These are phyloP conservation scores for Tephrocybe sp. DNA, from an alignment of 768 basidiomycete species.

Conservation along the genomic window DNA sequence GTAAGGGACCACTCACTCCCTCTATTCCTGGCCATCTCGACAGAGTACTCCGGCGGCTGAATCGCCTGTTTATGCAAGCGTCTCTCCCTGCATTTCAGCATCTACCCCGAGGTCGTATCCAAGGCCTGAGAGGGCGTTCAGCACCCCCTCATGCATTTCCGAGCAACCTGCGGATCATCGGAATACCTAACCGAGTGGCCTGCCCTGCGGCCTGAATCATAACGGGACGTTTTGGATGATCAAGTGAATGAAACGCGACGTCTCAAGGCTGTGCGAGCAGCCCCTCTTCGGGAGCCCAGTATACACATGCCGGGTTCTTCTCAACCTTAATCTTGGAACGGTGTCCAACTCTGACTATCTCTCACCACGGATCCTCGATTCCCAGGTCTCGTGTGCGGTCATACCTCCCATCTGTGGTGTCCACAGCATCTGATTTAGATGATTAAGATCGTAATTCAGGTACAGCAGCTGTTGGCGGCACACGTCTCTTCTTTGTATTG, in stretches of 20 bases:
- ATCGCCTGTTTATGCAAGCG: no score
- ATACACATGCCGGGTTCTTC: conserved; percentile 9
- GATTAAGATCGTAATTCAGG: not conserved
- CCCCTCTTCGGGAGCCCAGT: conserved; percentile 1
- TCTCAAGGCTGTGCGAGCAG: conserved; percentile 15
- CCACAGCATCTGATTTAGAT: not conserved
- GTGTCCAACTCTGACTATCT: not conserved
- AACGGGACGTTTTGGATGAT: conserved; percentile 1
- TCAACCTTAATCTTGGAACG: not conserved
- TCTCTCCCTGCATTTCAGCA: not conserved
- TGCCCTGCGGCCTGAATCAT: not conserved
- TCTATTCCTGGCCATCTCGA: no score
- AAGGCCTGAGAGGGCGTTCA: no score
- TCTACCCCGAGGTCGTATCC: not conserved
- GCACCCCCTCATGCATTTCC: no score
- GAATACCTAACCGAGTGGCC: conserved; percentile 7
- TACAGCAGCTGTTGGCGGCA: not conserved
- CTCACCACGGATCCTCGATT: not conserved
- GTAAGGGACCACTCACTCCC: no score
- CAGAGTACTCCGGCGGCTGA: no score
- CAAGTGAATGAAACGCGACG: conserved; percentile 11
- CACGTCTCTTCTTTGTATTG: no score
- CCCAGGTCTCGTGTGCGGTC: not conserved
- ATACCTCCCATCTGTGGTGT: not conserved
- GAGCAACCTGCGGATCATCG: conserved; percentile 10